These are phyloP conservation scores for Nicotiana undulata DNA, from an alignment of 257 asterid species.

Conservation along the genomic window DNA sequence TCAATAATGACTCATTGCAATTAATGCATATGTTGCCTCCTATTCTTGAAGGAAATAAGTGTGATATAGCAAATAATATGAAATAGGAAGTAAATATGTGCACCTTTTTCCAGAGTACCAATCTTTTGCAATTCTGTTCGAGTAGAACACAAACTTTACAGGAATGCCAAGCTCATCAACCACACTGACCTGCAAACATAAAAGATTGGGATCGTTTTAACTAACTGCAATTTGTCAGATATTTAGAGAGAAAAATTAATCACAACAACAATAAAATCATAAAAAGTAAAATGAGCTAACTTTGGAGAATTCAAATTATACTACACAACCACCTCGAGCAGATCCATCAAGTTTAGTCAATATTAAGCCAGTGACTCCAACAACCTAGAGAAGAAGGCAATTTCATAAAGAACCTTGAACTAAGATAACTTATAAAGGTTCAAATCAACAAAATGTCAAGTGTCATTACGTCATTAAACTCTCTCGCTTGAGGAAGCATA, in stretches of 20 bases:
- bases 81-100: no score
- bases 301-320: slow-evolving; percentile 17
- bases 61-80: no score
- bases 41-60: no score
- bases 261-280: neutral
- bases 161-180: slow-evolving; percentile 96
- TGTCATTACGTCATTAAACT: slow-evolving; percentile 76
- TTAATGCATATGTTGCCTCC: no score
- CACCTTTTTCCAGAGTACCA: no score
- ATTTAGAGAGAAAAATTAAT: neutral
- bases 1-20: no score
- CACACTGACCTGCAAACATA: slow-evolving; percentile 65
- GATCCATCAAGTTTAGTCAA: slow-evolving; percentile 93
- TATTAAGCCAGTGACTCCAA: slow-evolving; percentile 90
- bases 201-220: neutral
- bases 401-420: neutral
- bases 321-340: slow-evolving; percentile 99
- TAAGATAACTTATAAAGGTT: slow-evolving; percentile 2
- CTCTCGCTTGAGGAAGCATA: slow-evolving; percentile 99
- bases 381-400: slow-evolving; percentile 49
- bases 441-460: neutral
- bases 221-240: neutral
- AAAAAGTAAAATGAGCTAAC: neutral
- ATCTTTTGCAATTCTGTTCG: no score
- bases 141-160: slow-evolving; percentile 54